phyloP scores from a whole-genome alignment of 441 rosid genomes.

The Brassica hybrid region DNA sequence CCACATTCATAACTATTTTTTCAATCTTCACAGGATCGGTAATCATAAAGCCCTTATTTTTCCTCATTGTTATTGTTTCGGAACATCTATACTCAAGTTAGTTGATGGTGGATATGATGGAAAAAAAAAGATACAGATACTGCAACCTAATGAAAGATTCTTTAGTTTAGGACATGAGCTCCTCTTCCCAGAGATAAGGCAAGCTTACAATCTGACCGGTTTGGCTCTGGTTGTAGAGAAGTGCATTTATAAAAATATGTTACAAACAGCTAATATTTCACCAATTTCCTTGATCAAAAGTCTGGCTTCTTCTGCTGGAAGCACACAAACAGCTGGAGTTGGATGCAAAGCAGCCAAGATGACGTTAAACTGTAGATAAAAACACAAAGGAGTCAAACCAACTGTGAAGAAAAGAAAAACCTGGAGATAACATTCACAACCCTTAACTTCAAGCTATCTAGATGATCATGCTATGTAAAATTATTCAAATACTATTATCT shows the following conservation, averaged over 20 bases:
- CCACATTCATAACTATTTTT: slow-evolving; percentile 72
- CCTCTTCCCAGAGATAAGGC: slow-evolving; percentile 98
- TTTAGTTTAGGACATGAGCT: slow-evolving; percentile 58
- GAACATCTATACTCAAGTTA: slow-evolving; percentile 43
- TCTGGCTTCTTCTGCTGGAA: slow-evolving; percentile 88
- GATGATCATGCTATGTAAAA: no score
- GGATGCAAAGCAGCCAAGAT: slow-evolving; percentile 87
- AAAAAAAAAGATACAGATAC: slow-evolving; percentile 21
- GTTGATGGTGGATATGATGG: slow-evolving; percentile 24
- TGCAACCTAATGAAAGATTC: slow-evolving; percentile 25
- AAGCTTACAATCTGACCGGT: slow-evolving; percentile 74
- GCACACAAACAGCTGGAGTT: slow-evolving; percentile 96
- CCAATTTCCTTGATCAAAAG: no score
- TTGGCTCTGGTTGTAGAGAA: slow-evolving; percentile 67
- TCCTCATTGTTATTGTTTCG: slow-evolving; percentile 95
- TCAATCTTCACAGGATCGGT: slow-evolving; percentile 83
- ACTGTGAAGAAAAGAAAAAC: no score
- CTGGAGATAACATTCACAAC: no score
- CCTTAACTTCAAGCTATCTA: no score
- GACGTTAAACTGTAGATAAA: slow-evolving; percentile 56
- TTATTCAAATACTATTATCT: no score
- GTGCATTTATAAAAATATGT: no score
- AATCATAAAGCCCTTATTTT: slow-evolving; percentile 94
- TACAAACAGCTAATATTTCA: slow-evolving; percentile 16
- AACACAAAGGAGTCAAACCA: neutral